Percentiles rank a stretch among this genome's conserved stretches.
Evolutionary conservation across 192 early-diverging fungal genomes (phyloP).

Genomic region (Umbelopsis sp.): DNA sequence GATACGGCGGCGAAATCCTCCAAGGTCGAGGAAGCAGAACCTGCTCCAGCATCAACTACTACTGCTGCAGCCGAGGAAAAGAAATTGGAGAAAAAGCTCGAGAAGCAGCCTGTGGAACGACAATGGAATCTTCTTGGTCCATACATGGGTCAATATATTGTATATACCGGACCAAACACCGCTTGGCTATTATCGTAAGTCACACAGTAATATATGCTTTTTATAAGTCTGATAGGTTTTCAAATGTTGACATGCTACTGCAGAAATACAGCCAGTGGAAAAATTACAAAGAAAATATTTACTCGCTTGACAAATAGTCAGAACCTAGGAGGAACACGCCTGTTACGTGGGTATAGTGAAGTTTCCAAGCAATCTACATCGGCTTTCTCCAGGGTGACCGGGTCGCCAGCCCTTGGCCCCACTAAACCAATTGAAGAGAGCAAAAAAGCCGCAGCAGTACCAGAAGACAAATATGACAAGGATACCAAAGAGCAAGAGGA

Average conservation of each 20-base stretch:
- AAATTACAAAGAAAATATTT: constrained; percentile 54
- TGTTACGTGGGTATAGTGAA: constrained; percentile 77
- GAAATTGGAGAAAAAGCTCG: constrained; percentile 34
- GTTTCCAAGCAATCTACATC: constrained; percentile 58
- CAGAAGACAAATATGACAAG: constrained; percentile 34
- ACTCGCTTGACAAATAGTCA: constrained; percentile 55
- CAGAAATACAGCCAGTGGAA: constrained; percentile 40
- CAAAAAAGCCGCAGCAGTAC: constrained; percentile 39
- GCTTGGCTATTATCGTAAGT: constrained; percentile 64
- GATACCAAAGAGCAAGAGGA: constrained; percentile 41
- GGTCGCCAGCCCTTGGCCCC: constrained; percentile 3
- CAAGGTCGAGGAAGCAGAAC: background rate
- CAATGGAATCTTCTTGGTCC: constrained; percentile 80
- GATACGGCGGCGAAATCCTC: background rate
- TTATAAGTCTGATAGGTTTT: background rate
- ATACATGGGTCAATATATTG: constrained; percentile 75
- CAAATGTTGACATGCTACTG: background rate
- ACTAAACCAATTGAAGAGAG: constrained; percentile 40
- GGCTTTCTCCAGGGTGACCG: constrained; percentile 32
- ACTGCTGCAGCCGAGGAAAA: constrained; percentile 30
- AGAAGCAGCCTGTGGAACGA: constrained; percentile 48
- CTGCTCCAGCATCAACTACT: background rate
- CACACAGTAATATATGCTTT: background rate
- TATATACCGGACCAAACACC: constrained; percentile 63
- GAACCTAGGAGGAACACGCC: constrained; percentile 68